Evolutionary conservation across 2,329 filamentous ascomycete genomes (phyloP), one percentile per base, ranked within the genome.

Genomic region (Plectosphaerella cucumerina): DNA sequence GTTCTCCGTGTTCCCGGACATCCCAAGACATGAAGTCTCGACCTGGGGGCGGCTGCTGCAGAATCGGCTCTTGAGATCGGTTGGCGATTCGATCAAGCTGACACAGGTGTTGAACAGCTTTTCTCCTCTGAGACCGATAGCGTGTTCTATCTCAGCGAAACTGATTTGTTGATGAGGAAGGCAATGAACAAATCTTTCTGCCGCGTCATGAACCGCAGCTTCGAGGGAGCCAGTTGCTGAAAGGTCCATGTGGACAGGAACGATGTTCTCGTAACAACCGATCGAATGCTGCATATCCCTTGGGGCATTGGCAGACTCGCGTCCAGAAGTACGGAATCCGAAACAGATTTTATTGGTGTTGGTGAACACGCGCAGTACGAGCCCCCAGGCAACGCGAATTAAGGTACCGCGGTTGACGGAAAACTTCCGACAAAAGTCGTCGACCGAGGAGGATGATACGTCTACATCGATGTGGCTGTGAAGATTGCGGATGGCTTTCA

Each of bases 381-480:
- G 66, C 0, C 73, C 78, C 82, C 82, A 86, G 0, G 81, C 80
- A n/a, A 82, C 71, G 21, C 78, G 75, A 4, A 85, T 67, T 4
- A 84, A 67, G 0, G 77, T 73, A 0, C 77, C 71, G 0, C 76
- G 63, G 0, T 73, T 73, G 3, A 80, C 67, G 9, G 67, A 8
- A 53, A 67, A 43, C 68, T 67, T 46, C 0, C 57, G 50, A 49
- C 65, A 68, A 44, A 81, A 81, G 9, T 71, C 66, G 10, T 74
- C 69, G 2, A 80, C 57, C 3, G 69, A 65, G 23, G 68, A 60
- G 5, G 61, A 65, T 0, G 68, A 62, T 14, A 78, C 65, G 9
- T 73, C 68, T 5, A 77, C 58, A 8, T 73, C 65, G 15, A 74
- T 65, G 12, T 31, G 26, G 12, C 26, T 31, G 5, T 68, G 65